Conservation (phyloP, 2,329 filamentous ascomycete species). For the Fusarium nodosum region DNA sequence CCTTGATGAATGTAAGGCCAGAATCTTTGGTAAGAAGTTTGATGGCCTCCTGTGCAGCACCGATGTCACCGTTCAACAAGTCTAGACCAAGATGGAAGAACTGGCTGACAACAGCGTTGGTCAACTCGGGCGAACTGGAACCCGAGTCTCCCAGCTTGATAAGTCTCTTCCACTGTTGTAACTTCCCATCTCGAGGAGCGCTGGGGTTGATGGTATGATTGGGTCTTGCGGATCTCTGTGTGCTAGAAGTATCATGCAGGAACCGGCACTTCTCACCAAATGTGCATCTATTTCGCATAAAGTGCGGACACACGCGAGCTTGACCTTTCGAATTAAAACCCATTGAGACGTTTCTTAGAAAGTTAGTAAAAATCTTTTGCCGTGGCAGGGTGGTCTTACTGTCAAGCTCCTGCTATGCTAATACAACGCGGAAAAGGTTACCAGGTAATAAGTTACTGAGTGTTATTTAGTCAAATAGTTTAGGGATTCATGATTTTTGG, state of each 20-base stretch:
- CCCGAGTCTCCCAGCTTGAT: not conserved
- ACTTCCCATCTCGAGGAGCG: not conserved
- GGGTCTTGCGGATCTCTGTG: no score
- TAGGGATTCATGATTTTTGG: not conserved
- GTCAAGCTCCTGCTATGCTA: not conserved
- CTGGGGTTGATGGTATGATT: not conserved
- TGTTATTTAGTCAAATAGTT: fast-evolving
- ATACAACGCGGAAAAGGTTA: not conserved
- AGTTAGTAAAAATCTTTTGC: not conserved
- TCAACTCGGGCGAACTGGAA: not conserved
- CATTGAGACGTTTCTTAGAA: not conserved
- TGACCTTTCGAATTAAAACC: not conserved
- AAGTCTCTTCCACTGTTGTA: constrained; percentile 6
- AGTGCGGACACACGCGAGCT: not conserved
- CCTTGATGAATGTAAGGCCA: not conserved
- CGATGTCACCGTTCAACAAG: constrained; percentile 2
- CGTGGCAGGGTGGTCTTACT: not conserved
- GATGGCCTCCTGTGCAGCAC: constrained; percentile 1
- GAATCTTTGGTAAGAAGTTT: constrained; percentile 6
- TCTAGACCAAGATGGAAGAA: constrained; percentile 10
- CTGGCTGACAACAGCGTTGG: not conserved
- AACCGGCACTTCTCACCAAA: not conserved
- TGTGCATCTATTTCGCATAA: not conserved
- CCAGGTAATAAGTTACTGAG: not conserved
- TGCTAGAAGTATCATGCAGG: not conserved